These are phyloP conservation scores for Candida orba DNA, from an alignment of 805 yeast species.

Conservation along the genomic window DNA sequence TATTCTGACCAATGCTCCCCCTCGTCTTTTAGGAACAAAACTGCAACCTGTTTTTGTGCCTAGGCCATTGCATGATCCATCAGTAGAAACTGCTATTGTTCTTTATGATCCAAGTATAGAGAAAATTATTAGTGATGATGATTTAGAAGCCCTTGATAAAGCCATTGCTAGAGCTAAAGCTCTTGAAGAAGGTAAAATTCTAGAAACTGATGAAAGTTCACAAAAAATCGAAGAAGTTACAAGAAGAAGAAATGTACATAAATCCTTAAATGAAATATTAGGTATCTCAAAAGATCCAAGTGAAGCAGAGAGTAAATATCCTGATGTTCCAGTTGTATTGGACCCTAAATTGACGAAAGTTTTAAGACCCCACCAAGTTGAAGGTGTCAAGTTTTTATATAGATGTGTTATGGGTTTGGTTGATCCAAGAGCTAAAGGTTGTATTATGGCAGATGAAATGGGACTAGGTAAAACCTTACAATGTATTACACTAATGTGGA, in stretches of 20 bases:
- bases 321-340: constrained; percentile 91
- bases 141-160: constrained; percentile 26
- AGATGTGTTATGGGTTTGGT: constrained; percentile 85
- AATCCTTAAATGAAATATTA: constrained; percentile 69
- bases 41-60: constrained; percentile 69
- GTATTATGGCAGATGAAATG: constrained; percentile 98
- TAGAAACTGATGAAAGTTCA: constrained; percentile 6
- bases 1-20: constrained; percentile 32
- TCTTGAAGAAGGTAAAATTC: constrained; percentile 22
- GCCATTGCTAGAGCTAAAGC: constrained; percentile 23
- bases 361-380: constrained; percentile 92
- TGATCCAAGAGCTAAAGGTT: constrained; percentile 81
- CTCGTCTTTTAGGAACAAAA: constrained; percentile 82
- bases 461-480: constrained; percentile 89
- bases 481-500: constrained; percentile 90
- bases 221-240: constrained; percentile 18
- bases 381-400: constrained; percentile 88
- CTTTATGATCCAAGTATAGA: constrained; percentile 94
- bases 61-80: constrained; percentile 90
- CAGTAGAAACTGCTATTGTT: constrained; percentile 88
- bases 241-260: constrained; percentile 43
- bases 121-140: constrained; percentile 22
- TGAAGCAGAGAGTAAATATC: constrained; percentile 45
- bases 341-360: constrained; percentile 83
- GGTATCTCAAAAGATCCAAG: constrained; percentile 56